Conservation (phyloP, 2,329 filamentous ascomycete species). For the Colletotrichum orchidophilum region DNA sequence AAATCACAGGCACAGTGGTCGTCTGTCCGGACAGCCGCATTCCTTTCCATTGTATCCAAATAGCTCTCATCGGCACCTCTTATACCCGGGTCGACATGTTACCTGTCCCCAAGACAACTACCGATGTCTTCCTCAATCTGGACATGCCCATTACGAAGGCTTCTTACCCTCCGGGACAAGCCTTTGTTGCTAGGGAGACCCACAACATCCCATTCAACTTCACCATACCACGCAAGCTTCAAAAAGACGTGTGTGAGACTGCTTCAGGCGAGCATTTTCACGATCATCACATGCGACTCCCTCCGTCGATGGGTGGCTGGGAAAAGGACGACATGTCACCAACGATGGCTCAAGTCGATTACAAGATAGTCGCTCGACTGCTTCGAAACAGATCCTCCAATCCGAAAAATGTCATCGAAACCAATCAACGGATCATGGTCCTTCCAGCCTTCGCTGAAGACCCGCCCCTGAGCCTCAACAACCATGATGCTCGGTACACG, state of each 20-base stretch:
- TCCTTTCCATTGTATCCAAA: constrained; percentile 60
- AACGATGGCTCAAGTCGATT: constrained; percentile 63
- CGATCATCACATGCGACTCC: constrained; percentile 63
- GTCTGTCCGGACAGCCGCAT: constrained; percentile 56
- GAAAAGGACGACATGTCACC: constrained; percentile 64
- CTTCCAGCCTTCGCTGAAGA: constrained; percentile 60
- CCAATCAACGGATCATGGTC: constrained; percentile 57
- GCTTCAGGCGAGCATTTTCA: constrained; percentile 53
- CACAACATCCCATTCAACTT: constrained; percentile 67
- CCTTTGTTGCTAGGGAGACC: constrained; percentile 56
- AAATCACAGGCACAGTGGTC: constrained; percentile 57
- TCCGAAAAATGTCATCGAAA: constrained; percentile 49
- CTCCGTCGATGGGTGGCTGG: constrained; percentile 63
- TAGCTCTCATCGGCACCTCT: constrained; percentile 60
- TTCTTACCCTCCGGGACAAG: constrained; percentile 54
- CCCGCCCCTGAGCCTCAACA: constrained; percentile 59
- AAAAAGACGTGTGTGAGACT: constrained; percentile 65
- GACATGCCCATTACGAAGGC: constrained; percentile 61
- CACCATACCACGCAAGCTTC: constrained; percentile 64
- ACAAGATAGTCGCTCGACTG: constrained; percentile 59
- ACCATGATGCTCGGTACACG: constrained; percentile 58
- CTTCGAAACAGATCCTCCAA: constrained; percentile 38
- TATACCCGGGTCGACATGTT: constrained; percentile 61
- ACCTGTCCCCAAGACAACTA: constrained; percentile 56
- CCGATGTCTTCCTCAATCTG: constrained; percentile 64